phyloP scores from a whole-genome alignment of 2,329 filamentous ascomycete species.

The Fusarium sororula region DNA sequence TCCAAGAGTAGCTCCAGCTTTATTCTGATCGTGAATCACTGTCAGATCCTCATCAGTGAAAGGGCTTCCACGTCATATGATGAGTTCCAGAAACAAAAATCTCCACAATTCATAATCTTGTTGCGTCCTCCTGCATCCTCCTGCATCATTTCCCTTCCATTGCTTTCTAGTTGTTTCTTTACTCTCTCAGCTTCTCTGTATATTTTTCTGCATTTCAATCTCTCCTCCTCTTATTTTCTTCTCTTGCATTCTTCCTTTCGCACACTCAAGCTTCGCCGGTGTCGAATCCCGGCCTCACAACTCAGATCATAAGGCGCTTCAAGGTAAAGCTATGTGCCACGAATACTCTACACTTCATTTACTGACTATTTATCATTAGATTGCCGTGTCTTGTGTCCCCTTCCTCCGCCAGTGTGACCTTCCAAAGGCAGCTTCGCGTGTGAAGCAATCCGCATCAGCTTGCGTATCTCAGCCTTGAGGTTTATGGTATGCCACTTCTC shows the following conservation, averaged over 20 bases:
- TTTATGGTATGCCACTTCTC: not conserved
- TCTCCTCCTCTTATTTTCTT: not conserved
- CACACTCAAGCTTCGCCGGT: not conserved
- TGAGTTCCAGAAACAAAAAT: not conserved
- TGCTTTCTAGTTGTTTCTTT: not conserved
- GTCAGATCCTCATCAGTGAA: not conserved
- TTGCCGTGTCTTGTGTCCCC: too few species aligned
- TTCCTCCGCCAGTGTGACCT: too few species aligned
- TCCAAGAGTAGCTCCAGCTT: not conserved
- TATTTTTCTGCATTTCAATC: not conserved
- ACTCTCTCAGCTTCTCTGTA: not conserved
- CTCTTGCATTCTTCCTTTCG: not conserved
- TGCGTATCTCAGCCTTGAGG: too few species aligned
- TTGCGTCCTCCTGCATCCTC: not conserved
- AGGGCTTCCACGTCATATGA: too few species aligned
- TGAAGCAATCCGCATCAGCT: not conserved
- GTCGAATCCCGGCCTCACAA: not conserved
- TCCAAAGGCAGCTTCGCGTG: not conserved
- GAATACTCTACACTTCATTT: not conserved
- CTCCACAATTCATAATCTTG: not conserved
- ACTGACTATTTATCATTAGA: too few species aligned
- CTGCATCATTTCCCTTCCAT: not conserved
- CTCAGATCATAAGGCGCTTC: not conserved
- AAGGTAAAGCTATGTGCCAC: not conserved
- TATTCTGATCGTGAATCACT: not conserved